Evolutionary conservation across 192 early-diverging fungal species (phyloP), one percentile per base, ranked within the genome.

Genomic region (Glomus cerebriforme): DNA sequence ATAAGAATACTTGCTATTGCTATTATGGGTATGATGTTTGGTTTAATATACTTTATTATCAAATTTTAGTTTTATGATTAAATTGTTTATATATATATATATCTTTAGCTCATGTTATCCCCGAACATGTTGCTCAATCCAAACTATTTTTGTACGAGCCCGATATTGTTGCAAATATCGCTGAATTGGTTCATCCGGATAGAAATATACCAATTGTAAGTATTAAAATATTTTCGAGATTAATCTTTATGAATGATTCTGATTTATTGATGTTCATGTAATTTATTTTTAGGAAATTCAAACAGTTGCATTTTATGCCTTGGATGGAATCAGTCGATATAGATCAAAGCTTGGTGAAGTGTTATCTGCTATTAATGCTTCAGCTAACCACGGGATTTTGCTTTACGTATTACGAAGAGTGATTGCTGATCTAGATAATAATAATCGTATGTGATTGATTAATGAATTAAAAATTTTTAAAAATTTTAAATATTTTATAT

Each of bases 311-410:
- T 81, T 97, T 17, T 90, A 92, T 79, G 93, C 92, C 19, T 80
- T 99, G 64, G 97, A 98, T 79, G 92, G 89, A 58, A 85, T 99
- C 62, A 89, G 93, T 26, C 92, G 93, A 76, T 90, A 95, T 80
- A 91, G 95, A 58, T 85, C 81, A 45, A 91, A 92, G 73, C 84
- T 95, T 1, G 85, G 86, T 29, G 96, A 96, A 62, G 93, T 97
- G 1, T 86, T 97, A 58, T 89, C 93, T 17, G 94, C 96, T 1
- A 82, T 98, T 67, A 97, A 96, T 73, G 95, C 95, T 2, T 94
- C 95, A 2, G 96, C 95, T 4, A 97, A 96, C 78, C 96, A 98
- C 77, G 98, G 98, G 29, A 89, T 92, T 34, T 85, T 98, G 17
- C 92, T 98, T 85, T 93, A 90, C 73, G 87, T 93, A 7, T 79